phyloP scores from a whole-genome alignment of 116 monocot species.

The Papilionanthe hybrid region DNA sequence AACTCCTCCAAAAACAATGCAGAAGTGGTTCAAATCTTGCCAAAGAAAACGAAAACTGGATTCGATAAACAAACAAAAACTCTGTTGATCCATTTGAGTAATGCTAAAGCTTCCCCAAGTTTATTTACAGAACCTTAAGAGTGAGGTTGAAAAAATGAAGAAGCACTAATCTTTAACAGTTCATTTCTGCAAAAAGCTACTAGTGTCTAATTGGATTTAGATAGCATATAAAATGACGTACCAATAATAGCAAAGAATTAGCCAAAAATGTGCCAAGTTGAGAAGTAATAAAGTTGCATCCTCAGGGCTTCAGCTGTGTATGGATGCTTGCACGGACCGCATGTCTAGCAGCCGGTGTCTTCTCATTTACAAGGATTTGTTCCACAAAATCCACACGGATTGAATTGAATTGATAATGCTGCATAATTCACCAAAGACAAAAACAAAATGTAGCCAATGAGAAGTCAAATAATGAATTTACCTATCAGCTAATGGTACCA shows the following conservation, averaged over 20 bases:
- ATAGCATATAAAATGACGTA: too few species aligned
- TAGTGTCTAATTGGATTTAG: too few species aligned
- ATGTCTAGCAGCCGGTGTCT: conserved; percentile 47
- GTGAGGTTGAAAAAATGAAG: not conserved
- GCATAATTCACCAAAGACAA: conserved; percentile 16
- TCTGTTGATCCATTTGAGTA: not conserved
- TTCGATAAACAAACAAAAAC: not conserved
- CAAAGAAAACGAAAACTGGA: too few species aligned
- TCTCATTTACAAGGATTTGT: conserved; percentile 89
- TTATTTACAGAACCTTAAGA: too few species aligned
- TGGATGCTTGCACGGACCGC: conserved; percentile 40
- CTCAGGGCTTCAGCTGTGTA: conserved; percentile 75
- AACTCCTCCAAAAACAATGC: too few species aligned
- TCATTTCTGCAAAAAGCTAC: too few species aligned
- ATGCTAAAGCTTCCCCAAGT: not conserved
- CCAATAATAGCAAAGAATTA: not conserved
- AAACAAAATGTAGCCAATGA: not conserved
- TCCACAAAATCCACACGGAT: conserved; percentile 82
- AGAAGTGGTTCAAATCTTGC: too few species aligned
- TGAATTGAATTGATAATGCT: conserved; percentile 72
- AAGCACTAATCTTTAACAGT: not conserved
- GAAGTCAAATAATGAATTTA: too few species aligned
- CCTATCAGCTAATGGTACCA: too few species aligned
- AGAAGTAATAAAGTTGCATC: not conserved
- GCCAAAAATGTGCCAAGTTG: not conserved